Evolutionary conservation across 1,139 yeast genomes (phyloP).

Genomic region (Taphrina wiesneri): DNA sequence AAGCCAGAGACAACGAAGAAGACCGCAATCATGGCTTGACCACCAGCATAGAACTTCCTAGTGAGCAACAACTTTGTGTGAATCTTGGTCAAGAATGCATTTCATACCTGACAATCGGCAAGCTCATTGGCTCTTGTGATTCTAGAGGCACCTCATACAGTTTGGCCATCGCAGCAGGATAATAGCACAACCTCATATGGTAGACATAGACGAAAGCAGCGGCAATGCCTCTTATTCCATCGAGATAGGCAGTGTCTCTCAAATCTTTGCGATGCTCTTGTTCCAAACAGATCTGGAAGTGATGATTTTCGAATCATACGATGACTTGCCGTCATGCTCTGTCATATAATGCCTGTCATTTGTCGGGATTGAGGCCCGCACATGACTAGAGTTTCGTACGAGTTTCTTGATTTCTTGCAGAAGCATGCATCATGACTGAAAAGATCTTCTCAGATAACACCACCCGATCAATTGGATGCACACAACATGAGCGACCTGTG

Average conservation of each 20-base stretch:
- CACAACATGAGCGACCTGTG: too few relatives aligned
- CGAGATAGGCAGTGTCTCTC: background rate
- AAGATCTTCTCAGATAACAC: too few relatives aligned
- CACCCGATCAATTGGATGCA: too few relatives aligned
- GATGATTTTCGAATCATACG: too few relatives aligned
- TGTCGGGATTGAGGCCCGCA: too few relatives aligned
- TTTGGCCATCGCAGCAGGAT: background rate
- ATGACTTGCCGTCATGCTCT: too few relatives aligned
- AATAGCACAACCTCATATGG: background rate
- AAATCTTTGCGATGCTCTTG: too few relatives aligned
- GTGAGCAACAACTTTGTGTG: background rate
- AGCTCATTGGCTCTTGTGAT: background rate
- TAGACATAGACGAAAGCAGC: background rate
- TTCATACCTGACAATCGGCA: background rate
- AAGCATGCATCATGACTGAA: too few relatives aligned
- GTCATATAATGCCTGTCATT: too few relatives aligned
- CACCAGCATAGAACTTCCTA: background rate
- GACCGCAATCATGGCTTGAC: background rate
- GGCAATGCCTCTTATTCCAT: background rate
- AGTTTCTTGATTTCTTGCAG: too few relatives aligned
- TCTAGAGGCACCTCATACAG: background rate
- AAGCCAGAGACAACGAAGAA: constrained; percentile 9
- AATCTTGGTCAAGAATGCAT: background rate
- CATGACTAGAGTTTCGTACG: too few relatives aligned
- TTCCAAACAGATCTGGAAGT: too few relatives aligned